Conservation (phyloP, 202 grass and related monocot genomes). For the Elaeis oleifera region DNA sequence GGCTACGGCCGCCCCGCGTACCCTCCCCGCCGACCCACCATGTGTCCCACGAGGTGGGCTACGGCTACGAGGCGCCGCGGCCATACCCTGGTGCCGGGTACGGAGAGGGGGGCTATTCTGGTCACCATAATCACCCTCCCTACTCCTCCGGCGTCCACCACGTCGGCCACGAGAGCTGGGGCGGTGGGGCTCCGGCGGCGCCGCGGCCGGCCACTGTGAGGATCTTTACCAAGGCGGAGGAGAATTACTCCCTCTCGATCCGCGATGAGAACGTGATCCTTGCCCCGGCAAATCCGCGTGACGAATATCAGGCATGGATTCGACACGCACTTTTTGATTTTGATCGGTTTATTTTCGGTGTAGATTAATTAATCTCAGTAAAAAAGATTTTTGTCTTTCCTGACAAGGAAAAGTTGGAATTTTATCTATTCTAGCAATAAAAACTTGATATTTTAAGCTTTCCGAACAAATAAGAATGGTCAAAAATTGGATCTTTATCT, state of each 20-base stretch:
- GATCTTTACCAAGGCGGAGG: conserved; percentile 69
- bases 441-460: too few relatives aligned
- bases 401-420: too few relatives aligned
- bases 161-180: conserved; percentile 4
- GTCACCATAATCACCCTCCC: neutral
- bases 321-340: neutral
- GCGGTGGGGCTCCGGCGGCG: neutral
- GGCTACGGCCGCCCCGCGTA: neutral
- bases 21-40: conserved; percentile 1
- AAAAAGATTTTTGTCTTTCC: too few relatives aligned
- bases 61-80: conserved; percentile 20
- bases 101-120: neutral
- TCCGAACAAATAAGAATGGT: too few relatives aligned
- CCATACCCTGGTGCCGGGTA: neutral
- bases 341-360: neutral
- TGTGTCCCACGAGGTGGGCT: conserved; percentile 1
- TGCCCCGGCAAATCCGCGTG: conserved; percentile 53
- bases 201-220: conserved; percentile 56
- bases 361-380: neutral
- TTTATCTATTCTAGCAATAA: too few relatives aligned
- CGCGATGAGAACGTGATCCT: conserved; percentile 74
- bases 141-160: conserved; percentile 2
- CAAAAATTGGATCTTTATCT: too few relatives aligned
- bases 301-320: conserved; percentile 43
- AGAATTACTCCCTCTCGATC: conserved; percentile 56